phyloP scores from a whole-genome alignment of 2,329 filamentous ascomycete species.

The Ophiostoma australiae region DNA sequence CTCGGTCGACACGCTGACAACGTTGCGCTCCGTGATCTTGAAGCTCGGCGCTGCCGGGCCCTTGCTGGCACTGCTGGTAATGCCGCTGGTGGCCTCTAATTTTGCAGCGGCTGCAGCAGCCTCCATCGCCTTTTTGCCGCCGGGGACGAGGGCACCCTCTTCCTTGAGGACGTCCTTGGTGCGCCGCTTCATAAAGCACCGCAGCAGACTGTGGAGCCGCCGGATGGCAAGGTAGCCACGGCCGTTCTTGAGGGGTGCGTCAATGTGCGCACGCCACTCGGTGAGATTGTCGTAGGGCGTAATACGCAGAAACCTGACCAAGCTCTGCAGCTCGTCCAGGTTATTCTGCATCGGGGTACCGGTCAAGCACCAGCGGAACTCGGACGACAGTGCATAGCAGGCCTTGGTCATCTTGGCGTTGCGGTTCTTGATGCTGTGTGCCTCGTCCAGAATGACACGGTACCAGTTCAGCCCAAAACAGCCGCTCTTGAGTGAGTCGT shows the following conservation, averaged over 20 bases:
- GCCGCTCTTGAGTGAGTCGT: conserved; percentile 64
- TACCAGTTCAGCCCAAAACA: conserved; percentile 95
- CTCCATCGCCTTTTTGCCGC: conserved; percentile 54
- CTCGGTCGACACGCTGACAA: conserved; percentile 71
- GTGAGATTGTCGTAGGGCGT: conserved; percentile 81
- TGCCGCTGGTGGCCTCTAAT: conserved; percentile 5
- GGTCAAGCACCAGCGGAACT: conserved; percentile 93
- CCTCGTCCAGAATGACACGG: conserved; percentile 90
- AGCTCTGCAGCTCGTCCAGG: conserved; percentile 87
- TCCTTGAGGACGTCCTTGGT: conserved; percentile 95
- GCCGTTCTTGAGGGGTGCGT: conserved; percentile 81
- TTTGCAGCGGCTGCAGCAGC: conserved; percentile 36
- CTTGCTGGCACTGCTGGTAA: background rate
- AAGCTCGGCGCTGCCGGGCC: conserved; percentile 57
- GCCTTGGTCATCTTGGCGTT: conserved; percentile 94
- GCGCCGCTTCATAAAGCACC: conserved; percentile 96
- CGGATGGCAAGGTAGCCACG: conserved; percentile 84
- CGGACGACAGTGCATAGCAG: conserved; percentile 74
- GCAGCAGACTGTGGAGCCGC: conserved; percentile 75
- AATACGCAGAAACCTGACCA: conserved; percentile 89
- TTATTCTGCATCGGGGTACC: conserved; percentile 99
- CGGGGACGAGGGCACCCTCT: conserved; percentile 73
- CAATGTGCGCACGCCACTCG: conserved; percentile 89
- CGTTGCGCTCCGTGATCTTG: conserved; percentile 85
- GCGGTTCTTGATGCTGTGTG: conserved; percentile 96